Conservation (phyloP, 78 protist genomes). For the Monosiga brevicollis region DNA sequence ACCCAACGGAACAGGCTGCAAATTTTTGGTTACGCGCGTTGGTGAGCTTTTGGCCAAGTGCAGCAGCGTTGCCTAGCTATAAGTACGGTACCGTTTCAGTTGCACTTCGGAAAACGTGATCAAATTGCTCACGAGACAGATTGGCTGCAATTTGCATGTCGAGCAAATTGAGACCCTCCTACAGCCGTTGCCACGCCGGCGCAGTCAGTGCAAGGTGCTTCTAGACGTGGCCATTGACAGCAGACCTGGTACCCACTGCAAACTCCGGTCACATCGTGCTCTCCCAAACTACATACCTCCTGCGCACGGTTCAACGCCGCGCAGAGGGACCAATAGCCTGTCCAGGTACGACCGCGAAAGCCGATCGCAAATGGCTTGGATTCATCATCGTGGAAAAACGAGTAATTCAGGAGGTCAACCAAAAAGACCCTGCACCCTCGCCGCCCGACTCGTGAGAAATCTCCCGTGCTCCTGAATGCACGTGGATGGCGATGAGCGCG, state of each 20-base stretch:
- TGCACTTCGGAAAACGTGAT: conserved; percentile 1
- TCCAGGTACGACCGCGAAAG: conserved; percentile 8
- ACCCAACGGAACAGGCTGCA: too few species aligned
- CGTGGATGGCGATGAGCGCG: too few species aligned
- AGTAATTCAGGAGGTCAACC: conserved; percentile 66
- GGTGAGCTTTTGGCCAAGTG: too few species aligned
- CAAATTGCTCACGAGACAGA: background rate
- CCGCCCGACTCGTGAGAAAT: too few species aligned
- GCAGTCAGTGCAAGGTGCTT: conserved; percentile 8
- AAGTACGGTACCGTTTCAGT: too few species aligned
- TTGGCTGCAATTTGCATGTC: background rate
- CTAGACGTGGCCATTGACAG: background rate
- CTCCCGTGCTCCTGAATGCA: too few species aligned
- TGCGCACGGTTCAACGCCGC: conserved; percentile 36
- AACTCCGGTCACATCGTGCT: background rate
- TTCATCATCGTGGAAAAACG: conserved; percentile 61
- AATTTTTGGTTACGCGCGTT: too few species aligned
- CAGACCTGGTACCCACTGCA: background rate
- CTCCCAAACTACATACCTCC: conserved; percentile 9
- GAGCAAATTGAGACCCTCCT: background rate
- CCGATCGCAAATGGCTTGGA: conserved; percentile 6
- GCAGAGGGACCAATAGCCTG: conserved; percentile 27
- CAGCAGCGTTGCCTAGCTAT: too few species aligned
- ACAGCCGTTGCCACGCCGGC: background rate
- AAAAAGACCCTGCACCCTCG: conserved; percentile 66